Evolutionary conservation across 2,329 filamentous ascomycete genomes (phyloP).

Genomic region (Metarhizium guizhouense): DNA sequence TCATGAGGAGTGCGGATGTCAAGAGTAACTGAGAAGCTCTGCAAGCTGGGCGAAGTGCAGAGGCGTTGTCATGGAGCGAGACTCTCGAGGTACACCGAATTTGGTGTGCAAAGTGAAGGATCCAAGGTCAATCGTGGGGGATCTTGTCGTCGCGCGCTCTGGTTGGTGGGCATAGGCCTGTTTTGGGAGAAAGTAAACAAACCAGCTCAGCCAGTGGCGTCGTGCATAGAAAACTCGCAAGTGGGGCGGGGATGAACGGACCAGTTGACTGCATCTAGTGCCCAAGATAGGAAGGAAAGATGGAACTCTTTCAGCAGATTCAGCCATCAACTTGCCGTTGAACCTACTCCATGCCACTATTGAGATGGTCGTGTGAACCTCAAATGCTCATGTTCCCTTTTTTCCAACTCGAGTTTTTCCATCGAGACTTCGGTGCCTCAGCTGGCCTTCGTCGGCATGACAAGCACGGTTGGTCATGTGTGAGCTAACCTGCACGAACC

Average conservation of each 20-base stretch:
- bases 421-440: no score
- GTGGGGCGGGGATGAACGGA: no score
- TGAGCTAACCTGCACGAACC: not conserved
- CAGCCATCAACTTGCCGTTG: no score
- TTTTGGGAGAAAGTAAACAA: slow-evolving; percentile 29
- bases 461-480: not conserved
- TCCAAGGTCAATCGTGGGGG: slow-evolving; percentile 5
- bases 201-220: slow-evolving; percentile 7
- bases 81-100: not conserved
- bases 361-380: no score
- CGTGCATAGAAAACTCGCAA: no score
- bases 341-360: no score
- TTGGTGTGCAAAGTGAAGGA: not conserved
- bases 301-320: no score
- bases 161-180: slow-evolving; percentile 11
- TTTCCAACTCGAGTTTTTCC: no score
- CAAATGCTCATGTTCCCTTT: no score
- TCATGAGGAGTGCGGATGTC: not conserved
- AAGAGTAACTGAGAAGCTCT: not conserved
- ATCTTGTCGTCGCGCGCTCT: slow-evolving; percentile 8
- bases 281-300: no score
- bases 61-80: not conserved
- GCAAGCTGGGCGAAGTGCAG: not conserved
- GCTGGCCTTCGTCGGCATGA: no score
- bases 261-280: no score